phyloP scores from a whole-genome alignment of 345 rosid genomes.

The Eucalyptus erythrocorys region DNA sequence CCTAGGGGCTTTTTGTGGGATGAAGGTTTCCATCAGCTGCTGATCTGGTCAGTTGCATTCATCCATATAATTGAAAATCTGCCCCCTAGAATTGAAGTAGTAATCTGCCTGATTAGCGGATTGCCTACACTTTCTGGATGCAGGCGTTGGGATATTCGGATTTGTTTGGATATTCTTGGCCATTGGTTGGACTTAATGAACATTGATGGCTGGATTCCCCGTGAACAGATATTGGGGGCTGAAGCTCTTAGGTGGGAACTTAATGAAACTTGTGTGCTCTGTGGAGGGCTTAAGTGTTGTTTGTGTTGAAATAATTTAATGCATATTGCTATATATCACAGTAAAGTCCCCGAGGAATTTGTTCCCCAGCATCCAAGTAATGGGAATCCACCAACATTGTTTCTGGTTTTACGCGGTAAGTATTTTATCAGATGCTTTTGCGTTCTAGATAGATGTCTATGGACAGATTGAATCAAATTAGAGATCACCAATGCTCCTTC shows the following conservation, averaged over 20 bases:
- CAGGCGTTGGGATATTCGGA: slow-evolving; percentile 89
- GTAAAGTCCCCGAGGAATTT: slow-evolving; percentile 75
- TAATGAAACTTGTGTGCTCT: neutral
- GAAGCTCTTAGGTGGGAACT: slow-evolving; percentile 72
- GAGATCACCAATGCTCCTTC: neutral
- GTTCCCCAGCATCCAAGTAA: slow-evolving; percentile 70
- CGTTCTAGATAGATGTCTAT: neutral
- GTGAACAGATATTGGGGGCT: slow-evolving; percentile 85
- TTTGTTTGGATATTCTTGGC: slow-evolving; percentile 83
- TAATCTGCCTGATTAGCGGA: neutral
- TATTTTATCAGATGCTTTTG: neutral
- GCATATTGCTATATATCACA: slow-evolving; percentile 19
- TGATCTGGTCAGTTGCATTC: slow-evolving; percentile 55
- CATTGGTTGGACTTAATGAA: slow-evolving; percentile 96
- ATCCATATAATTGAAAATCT: neutral
- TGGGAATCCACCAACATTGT: slow-evolving; percentile 89
- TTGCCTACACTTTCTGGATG: neutral
- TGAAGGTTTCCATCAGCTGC: slow-evolving; percentile 94
- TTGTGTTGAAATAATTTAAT: neutral
- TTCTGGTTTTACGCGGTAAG: slow-evolving; percentile 76
- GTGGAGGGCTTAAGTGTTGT: neutral
- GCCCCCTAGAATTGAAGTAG: neutral
- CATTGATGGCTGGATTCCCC: slow-evolving; percentile 94
- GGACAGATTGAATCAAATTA: neutral
- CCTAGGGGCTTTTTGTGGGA: slow-evolving; percentile 98